phyloP scores from a whole-genome alignment of 495 filamentous ascomycete species.

The Copromyces sp. region DNA sequence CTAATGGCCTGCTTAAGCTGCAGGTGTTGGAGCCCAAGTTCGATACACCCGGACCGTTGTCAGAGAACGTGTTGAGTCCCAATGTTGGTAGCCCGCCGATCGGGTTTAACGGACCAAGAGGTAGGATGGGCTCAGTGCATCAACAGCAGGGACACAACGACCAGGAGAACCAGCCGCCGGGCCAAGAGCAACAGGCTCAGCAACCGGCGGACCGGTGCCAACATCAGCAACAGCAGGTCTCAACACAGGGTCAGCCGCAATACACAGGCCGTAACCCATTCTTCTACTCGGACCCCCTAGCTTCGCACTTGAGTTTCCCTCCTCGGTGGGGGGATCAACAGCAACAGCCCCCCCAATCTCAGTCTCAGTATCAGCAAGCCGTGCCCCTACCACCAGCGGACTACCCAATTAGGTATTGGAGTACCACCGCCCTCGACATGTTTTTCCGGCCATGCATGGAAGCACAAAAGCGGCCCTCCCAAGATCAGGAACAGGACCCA shows the following conservation, averaged over 20 bases:
- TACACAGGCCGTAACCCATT: slow-evolving; percentile 4
- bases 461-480: background rate
- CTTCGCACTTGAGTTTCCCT: slow-evolving; percentile 1
- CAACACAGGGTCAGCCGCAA: background rate
- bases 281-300: slow-evolving; percentile 11
- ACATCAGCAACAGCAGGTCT: background rate
- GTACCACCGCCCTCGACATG: background rate
- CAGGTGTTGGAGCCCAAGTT: slow-evolving; percentile 16
- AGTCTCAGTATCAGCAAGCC: background rate
- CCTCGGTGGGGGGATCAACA: slow-evolving; percentile 4
- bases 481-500: background rate
- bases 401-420: background rate
- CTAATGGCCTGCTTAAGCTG: slow-evolving; percentile 1
- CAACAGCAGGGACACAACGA: background rate
- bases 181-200: background rate
- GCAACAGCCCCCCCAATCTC: background rate
- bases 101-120: background rate
- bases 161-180: background rate
- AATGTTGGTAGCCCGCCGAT: slow-evolving; percentile 13
- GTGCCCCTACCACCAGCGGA: background rate
- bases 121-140: background rate
- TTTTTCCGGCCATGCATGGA: background rate
- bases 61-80: slow-evolving; percentile 7
- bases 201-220: background rate
- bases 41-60: slow-evolving; percentile 11